Evolutionary conservation across 257 asterid species (phyloP).

Genomic region (Phtheirospermum japonicum): DNA sequence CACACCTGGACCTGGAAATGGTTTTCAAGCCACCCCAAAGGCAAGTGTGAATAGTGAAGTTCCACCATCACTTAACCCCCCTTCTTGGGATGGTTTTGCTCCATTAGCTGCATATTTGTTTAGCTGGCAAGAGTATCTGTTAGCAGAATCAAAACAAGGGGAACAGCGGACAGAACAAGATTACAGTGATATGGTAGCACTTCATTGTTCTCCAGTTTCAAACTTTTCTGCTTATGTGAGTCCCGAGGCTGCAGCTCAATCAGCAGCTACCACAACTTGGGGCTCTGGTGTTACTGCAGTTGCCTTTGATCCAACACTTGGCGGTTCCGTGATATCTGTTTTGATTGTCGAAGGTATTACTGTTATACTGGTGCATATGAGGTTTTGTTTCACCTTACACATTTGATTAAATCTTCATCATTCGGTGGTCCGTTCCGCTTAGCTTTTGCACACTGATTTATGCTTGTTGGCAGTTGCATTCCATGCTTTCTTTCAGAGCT

Average conservation of each 20-base stretch:
- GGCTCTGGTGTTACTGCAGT: conserved; percentile 99
- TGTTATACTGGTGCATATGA: conserved; percentile 11
- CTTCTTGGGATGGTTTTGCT: conserved; percentile 96
- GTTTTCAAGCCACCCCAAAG: conserved; percentile 88
- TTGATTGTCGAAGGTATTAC: conserved; percentile 91
- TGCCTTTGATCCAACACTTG: conserved; percentile 98
- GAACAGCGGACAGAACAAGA: conserved; percentile 66
- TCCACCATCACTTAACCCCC: conserved; percentile 89
- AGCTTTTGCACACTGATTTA: neutral
- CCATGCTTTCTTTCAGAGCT: neutral
- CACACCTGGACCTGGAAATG: conserved; percentile 96
- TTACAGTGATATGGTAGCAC: conserved; percentile 68
- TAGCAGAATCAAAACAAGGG: conserved; percentile 78
- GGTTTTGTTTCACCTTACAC: conserved; percentile 12
- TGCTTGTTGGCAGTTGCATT: conserved; percentile 3
- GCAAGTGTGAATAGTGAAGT: conserved; percentile 62
- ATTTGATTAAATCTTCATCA: conserved; percentile 17
- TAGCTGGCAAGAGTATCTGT: conserved; percentile 93
- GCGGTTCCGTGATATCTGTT: conserved; percentile 95
- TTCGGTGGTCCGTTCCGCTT: conserved; percentile 10
- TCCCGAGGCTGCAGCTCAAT: conserved; percentile 99
- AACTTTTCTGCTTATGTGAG: conserved; percentile 98
- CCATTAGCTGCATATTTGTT: conserved; percentile 92
- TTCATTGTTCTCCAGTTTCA: conserved; percentile 98
- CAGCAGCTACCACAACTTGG: conserved; percentile 94